Conservation (phyloP, 305 asterid genomes). For the Fraxinus angustifolia region DNA sequence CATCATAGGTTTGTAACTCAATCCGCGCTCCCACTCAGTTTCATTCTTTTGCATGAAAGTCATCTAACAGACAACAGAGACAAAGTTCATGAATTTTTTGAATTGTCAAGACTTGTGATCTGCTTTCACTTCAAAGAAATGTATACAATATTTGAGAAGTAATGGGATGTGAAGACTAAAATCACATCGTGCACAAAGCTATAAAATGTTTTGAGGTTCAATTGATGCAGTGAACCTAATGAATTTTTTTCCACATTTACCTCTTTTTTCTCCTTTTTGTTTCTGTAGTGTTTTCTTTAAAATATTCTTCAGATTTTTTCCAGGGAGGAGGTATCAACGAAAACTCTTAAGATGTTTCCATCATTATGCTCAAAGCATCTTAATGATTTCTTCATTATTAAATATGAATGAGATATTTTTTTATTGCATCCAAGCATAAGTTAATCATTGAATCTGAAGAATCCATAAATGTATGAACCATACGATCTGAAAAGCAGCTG, state of each 20-base stretch:
- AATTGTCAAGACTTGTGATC: neutral
- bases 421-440: neutral
- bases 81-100: neutral
- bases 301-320: neutral
- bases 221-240: neutral
- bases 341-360: neutral
- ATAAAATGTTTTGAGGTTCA: neutral
- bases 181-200: neutral
- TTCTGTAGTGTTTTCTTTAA: neutral
- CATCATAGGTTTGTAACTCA: neutral
- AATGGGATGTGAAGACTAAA: neutral
- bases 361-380: neutral
- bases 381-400: constrained; percentile 3
- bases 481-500: constrained; percentile 11
- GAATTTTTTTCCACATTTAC: neutral
- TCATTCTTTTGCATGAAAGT: constrained; percentile 8
- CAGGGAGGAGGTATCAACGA: neutral
- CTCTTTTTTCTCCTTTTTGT: neutral
- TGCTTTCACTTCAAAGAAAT: neutral
- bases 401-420: neutral
- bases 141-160: neutral
- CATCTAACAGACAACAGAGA: neutral
- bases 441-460: constrained; percentile 3
- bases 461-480: constrained; percentile 6
- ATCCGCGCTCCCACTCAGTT: neutral